Evolutionary conservation across 2,329 filamentous ascomycete species (phyloP).

Genomic region (Coleophoma cylindrospora): DNA sequence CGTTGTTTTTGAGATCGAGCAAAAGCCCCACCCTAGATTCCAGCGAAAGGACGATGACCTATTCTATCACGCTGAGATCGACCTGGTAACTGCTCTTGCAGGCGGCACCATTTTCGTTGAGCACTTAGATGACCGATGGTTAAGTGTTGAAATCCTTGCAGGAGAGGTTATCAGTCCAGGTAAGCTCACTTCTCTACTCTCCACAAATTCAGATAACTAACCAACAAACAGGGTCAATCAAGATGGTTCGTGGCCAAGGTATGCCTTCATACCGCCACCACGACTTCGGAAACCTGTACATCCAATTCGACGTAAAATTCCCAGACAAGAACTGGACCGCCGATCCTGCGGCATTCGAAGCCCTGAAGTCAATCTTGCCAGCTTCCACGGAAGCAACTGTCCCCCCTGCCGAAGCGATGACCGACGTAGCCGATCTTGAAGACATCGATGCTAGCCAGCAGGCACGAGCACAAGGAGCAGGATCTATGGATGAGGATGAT

Average conservation of each 20-base stretch:
- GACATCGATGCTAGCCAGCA: slow-evolving; percentile 70
- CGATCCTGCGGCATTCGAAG: slow-evolving; percentile 65
- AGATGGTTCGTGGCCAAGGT: slow-evolving; percentile 92
- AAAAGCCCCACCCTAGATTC: slow-evolving; percentile 96
- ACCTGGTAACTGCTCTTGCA: slow-evolving; percentile 89
- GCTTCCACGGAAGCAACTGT: slow-evolving; percentile 52
- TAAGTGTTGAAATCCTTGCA: slow-evolving; percentile 86
- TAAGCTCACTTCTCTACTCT: slow-evolving; percentile 40
- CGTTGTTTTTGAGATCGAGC: slow-evolving; percentile 97
- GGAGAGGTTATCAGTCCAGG: slow-evolving; percentile 92
- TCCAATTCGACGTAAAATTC: slow-evolving; percentile 97
- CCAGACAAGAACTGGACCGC: slow-evolving; percentile 70
- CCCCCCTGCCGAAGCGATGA: slow-evolving; percentile 82
- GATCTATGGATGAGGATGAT: slow-evolving; percentile 68
- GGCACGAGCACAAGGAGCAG: slow-evolving; percentile 63
- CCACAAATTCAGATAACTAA: slow-evolving; percentile 4
- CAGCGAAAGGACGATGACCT: slow-evolving; percentile 94
- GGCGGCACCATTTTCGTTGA: slow-evolving; percentile 90
- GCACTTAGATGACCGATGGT: slow-evolving; percentile 95
- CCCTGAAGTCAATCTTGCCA: slow-evolving; percentile 82
- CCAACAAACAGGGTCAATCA: slow-evolving; percentile 65
- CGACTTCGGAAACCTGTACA: slow-evolving; percentile 92
- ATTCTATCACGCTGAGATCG: slow-evolving; percentile 91
- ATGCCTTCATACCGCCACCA: slow-evolving; percentile 97
- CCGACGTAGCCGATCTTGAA: slow-evolving; percentile 82